Base-by-base conservation (phyloP, 257 asterid genomes). In the Primulina huaijiensis region DNA sequence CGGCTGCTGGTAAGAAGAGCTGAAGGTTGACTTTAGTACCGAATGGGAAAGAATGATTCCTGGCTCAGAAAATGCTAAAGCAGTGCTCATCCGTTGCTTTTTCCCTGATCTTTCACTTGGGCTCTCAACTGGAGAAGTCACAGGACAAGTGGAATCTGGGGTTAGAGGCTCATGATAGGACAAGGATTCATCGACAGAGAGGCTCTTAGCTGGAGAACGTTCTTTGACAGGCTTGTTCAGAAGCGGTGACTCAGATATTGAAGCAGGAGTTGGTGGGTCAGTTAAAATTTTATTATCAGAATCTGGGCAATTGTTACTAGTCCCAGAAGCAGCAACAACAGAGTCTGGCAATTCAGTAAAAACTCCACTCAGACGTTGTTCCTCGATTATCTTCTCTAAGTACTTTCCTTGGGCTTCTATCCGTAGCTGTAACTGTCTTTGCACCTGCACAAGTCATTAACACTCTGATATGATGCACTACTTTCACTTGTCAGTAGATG, bases 321-420 rank as follows among this genome's bases (percentile, higher is more conserved):
- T 69, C 57, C 77, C 78, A 27, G 56, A 46, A 16, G 56, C 20
- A 46, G 20, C 8, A 46, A 16, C 20, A 46, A 16, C 20, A 4
- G 56, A 46, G 8, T 16, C 20, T 1, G 92, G 97, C 17, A 78
- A 77, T 64, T 82, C 96, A 52, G 97, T 65, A 69, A 86, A 87
- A 71, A 79, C 95, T 77, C 95, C 97, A 73, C 84, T 80, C 27
- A 86, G 80, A 64, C 96, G 89, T 63, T 91, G 97, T 72, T 94
- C 99, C 83, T 94, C 99, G 3, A 91, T 85, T 63, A 94, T 94
- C 86, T 94, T 94, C 83, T 94, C 88, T 72, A 94, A 75, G 83
- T 94, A 94, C 79, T 91, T 91, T 55, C 97, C 97, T 73, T 91
- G 99, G 75, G 99, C 97, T 85, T 94, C 97, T 58, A 94, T 94